These are phyloP conservation scores for Mycena rosella DNA, from an alignment of 768 basidiomycete species.

Conservation along the genomic window DNA sequence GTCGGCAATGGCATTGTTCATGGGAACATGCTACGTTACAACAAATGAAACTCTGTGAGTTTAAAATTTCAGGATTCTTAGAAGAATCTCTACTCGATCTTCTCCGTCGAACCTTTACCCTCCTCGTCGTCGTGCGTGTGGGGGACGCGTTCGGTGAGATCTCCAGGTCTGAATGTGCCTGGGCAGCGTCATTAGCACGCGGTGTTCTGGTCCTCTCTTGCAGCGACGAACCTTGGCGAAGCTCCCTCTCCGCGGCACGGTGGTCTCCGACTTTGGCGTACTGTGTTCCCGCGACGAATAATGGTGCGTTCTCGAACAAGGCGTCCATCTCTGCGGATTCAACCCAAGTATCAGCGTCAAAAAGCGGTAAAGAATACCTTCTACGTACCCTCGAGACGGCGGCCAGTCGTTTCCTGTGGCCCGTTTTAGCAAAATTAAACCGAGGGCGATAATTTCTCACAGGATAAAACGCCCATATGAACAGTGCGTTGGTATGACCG, in stretches of 20 bases:
- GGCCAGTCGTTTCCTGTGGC: conserved; percentile 55
- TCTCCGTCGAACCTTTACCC: conserved; percentile 33
- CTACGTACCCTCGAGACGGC: conserved; percentile 54
- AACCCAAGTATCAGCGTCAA: not conserved
- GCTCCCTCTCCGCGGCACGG: conserved; percentile 52
- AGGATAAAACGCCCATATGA: conserved; percentile 60
- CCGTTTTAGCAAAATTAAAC: conserved; percentile 1
- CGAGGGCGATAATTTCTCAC: conserved; percentile 37
- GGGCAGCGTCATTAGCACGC: conserved; percentile 1
- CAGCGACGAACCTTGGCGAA: conserved; percentile 49
- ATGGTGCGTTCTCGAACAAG: conserved; percentile 53
- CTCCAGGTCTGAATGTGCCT: conserved; percentile 47
- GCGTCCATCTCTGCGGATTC: conserved; percentile 55
- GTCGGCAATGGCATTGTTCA: no score
- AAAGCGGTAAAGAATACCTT: not conserved
- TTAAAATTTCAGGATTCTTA: conserved; percentile 2
- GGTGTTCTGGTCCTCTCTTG: not conserved
- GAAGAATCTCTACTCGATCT: conserved; percentile 25
- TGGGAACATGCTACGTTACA: no score
- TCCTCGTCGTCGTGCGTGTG: conserved; percentile 31
- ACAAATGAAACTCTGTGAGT: not conserved
- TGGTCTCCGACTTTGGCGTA: conserved; percentile 54
- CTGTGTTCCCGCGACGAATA: conserved; percentile 52
- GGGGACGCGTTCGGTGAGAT: conserved; percentile 42
- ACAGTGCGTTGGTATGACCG: conserved; percentile 59